These are phyloP conservation scores for Dianthus caryophyllus DNA, from an alignment of 148 eudicot species.

Conservation along the genomic window DNA sequence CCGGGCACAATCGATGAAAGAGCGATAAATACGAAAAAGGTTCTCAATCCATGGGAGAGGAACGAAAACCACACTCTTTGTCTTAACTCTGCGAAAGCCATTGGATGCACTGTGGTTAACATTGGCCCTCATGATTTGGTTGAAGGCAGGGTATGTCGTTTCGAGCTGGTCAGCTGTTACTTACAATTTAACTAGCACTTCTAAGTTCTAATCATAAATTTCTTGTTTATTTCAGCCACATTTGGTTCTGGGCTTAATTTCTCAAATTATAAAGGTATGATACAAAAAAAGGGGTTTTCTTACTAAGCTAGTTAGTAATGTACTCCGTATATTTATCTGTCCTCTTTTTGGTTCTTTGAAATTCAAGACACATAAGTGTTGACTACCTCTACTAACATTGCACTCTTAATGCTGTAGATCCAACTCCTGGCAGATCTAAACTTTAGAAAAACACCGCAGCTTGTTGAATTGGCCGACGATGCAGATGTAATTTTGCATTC, in stretches of 20 bases:
- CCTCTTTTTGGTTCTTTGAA: background rate
- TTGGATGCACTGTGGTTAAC: conserved; percentile 97
- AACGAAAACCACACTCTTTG: conserved; percentile 96
- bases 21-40: conserved; percentile 81
- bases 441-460: conserved; percentile 90
- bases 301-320: background rate
- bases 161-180: conserved; percentile 7
- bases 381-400: background rate
- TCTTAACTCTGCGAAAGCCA: conserved; percentile 97
- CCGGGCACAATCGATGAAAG: conserved; percentile 91
- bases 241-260: conserved; percentile 81
- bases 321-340: background rate
- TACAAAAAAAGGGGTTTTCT: background rate
- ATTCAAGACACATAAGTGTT: background rate
- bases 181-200: background rate
- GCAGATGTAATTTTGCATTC: conserved; percentile 43
- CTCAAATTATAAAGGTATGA: conserved; percentile 89
- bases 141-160: conserved; percentile 88
- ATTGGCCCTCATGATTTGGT: conserved; percentile 94
- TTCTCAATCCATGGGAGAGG: conserved; percentile 95
- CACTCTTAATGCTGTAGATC: conserved; percentile 43
- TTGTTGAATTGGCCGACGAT: conserved; percentile 83
- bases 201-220: background rate
- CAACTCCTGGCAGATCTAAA: conserved; percentile 92
- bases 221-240: conserved; percentile 57